These are phyloP conservation scores for Hemisphaericaspora nanyangensis DNA, from an alignment of 805 yeast genomes.

Conservation along the genomic window DNA sequence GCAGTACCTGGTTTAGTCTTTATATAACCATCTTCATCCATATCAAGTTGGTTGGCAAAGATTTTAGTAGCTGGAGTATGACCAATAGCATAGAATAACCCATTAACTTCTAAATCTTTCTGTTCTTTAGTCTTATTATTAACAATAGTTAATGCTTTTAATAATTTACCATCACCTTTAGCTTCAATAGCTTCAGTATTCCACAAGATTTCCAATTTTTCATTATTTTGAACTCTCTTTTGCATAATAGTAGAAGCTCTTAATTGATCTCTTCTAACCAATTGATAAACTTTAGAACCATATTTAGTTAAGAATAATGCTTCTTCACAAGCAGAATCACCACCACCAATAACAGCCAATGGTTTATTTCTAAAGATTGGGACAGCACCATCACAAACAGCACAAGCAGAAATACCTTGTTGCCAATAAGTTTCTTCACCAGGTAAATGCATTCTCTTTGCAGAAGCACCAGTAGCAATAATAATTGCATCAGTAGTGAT, in stretches of 20 bases:
- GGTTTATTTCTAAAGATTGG: conserved; percentile 98
- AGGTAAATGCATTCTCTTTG: conserved; percentile 87
- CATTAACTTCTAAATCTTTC: conserved; percentile 72
- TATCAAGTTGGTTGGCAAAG: conserved; percentile 66
- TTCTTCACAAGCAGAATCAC: conserved; percentile 99
- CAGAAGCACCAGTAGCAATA: conserved; percentile 97
- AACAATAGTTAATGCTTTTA: conserved; percentile 60
- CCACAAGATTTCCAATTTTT: conserved; percentile 87
- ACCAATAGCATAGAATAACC: conserved; percentile 97
- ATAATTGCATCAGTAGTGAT: conserved; percentile 89
- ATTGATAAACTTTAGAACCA: conserved; percentile 90
- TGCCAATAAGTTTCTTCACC: conserved; percentile 99
- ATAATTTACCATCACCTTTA: conserved; percentile 87
- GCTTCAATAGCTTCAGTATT: conserved; percentile 84
- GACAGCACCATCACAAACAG: conserved; percentile 99
- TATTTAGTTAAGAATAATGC: conserved; percentile 95
- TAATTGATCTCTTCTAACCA: conserved; percentile 90
- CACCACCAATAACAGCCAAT: conserved; percentile 97
- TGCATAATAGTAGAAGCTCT: conserved; percentile 98
- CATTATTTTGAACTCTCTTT: conserved; percentile 79
- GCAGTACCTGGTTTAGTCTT: conserved; percentile 88
- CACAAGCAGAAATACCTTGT: conserved; percentile 98
- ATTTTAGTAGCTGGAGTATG: conserved; percentile 92
- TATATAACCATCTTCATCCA: conserved; percentile 87
- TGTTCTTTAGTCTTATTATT: conserved; percentile 70